These are phyloP conservation scores for Angophora floribunda DNA, from an alignment of 345 rosid species.

Conservation along the genomic window DNA sequence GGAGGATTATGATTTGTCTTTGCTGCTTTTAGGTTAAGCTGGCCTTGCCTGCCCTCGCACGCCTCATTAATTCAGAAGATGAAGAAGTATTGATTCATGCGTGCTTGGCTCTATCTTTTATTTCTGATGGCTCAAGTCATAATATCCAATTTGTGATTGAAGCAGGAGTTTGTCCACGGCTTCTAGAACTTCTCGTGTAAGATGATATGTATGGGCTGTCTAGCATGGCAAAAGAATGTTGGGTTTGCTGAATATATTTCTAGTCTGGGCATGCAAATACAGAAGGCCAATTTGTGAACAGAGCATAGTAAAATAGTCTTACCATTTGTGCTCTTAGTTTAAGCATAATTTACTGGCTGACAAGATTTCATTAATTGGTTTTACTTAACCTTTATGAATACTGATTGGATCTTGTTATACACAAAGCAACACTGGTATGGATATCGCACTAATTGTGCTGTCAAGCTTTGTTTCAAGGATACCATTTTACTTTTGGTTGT, in stretches of 20 bases:
- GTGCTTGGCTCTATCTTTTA: conserved; percentile 32
- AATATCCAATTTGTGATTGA: conserved; percentile 31
- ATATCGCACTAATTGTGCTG: background rate
- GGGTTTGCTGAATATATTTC: background rate
- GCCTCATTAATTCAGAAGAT: conserved; percentile 13
- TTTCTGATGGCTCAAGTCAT: conserved; percentile 29
- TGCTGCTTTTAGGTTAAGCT: conserved; percentile 17
- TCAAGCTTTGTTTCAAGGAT: background rate
- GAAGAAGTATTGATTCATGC: conserved; percentile 28
- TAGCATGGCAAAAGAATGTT: background rate
- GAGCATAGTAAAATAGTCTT: background rate
- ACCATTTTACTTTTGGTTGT: background rate
- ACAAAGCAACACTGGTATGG: background rate
- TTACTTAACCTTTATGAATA: background rate
- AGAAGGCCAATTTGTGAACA: background rate
- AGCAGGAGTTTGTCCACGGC: conserved; percentile 19
- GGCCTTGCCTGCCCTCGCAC: conserved; percentile 10
- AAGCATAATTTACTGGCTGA: too few species aligned
- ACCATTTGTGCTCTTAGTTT: too few species aligned
- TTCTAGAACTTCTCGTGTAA: conserved; percentile 26
- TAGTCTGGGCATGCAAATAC: background rate
- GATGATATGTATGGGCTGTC: background rate
- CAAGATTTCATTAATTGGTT: too few species aligned
- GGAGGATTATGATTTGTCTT: background rate
- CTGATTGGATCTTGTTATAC: background rate